Conservation (phyloP, 1,139 yeast species). For the Saccharomyces pastorianus region DNA sequence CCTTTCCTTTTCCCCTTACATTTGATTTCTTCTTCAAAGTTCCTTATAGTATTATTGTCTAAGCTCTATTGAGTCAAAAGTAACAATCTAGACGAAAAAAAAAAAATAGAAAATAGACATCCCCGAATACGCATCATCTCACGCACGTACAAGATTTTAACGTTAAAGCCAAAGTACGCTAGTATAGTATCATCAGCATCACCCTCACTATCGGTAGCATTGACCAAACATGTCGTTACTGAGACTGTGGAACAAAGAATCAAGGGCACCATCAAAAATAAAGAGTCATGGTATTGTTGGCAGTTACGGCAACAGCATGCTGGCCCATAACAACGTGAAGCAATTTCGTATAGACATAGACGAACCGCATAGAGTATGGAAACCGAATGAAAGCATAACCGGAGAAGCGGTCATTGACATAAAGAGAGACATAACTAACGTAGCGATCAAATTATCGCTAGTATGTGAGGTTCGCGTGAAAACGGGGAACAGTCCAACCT, state of each 20-base stretch:
- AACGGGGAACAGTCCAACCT: constrained; percentile 29
- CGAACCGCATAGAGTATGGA: constrained; percentile 55
- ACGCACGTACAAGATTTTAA: neutral
- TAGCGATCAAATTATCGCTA: constrained; percentile 46
- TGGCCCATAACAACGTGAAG: constrained; percentile 27
- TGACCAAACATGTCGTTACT: constrained; percentile 1
- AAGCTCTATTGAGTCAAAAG: neutral
- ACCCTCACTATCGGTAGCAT: neutral
- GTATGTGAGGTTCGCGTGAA: constrained; percentile 51
- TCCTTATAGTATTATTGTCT: neutral
- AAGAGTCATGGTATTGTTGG: neutral
- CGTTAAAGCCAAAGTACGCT: neutral
- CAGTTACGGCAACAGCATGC: neutral
- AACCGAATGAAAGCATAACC: constrained; percentile 56
- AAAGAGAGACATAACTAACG: constrained; percentile 48
- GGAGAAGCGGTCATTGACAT: constrained; percentile 55
- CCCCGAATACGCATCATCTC: neutral
- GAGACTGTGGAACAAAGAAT: constrained; percentile 1
- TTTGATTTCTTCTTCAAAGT: neutral
- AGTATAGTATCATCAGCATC: neutral
- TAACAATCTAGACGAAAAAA: neutral
- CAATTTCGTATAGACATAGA: constrained; percentile 65
- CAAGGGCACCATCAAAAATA: neutral
- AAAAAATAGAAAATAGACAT: neutral
- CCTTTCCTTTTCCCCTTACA: neutral